Evolutionary conservation across 805 yeast species (phyloP).

Genomic region (Saturnispora diversa): DNA sequence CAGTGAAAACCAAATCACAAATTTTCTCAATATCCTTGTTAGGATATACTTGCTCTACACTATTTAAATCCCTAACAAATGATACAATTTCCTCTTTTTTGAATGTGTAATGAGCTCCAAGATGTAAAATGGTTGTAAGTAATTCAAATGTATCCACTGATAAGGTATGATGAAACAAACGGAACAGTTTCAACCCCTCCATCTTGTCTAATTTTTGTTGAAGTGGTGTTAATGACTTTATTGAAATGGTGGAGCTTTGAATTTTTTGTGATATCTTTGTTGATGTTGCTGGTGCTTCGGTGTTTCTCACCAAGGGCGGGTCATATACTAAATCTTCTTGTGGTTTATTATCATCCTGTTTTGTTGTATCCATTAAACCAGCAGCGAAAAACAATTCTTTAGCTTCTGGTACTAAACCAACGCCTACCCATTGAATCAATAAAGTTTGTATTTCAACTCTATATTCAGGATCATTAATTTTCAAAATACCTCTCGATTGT

Average conservation of each 20-base stretch:
- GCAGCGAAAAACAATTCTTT: slow-evolving; percentile 38
- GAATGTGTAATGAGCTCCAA: slow-evolving; percentile 17
- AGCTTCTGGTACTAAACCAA: slow-evolving; percentile 47
- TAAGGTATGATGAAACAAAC: slow-evolving; percentile 9
- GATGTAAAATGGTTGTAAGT: slow-evolving; percentile 16
- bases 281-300: background rate
- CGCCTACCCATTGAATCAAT: slow-evolving; percentile 57
- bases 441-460: slow-evolving; percentile 52
- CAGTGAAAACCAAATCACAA: slow-evolving; percentile 19
- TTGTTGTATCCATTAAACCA: background rate
- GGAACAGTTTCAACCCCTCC: slow-evolving; percentile 6
- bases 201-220: slow-evolving; percentile 3
- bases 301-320: background rate
- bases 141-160: slow-evolving; percentile 13
- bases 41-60: slow-evolving; percentile 15
- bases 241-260: background rate
- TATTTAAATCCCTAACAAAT: slow-evolving; percentile 21
- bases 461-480: slow-evolving; percentile 43
- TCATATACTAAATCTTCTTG: slow-evolving; percentile 1
- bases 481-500: slow-evolving; percentile 34
- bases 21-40: slow-evolving; percentile 12
- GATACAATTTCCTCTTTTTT: slow-evolving; percentile 18
- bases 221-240: background rate
- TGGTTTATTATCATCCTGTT: background rate
- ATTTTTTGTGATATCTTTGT: slow-evolving; percentile 1